These are phyloP conservation scores for Ophiocordyceps australis DNA, from an alignment of 2,329 filamentous ascomycete species.

Conservation along the genomic window DNA sequence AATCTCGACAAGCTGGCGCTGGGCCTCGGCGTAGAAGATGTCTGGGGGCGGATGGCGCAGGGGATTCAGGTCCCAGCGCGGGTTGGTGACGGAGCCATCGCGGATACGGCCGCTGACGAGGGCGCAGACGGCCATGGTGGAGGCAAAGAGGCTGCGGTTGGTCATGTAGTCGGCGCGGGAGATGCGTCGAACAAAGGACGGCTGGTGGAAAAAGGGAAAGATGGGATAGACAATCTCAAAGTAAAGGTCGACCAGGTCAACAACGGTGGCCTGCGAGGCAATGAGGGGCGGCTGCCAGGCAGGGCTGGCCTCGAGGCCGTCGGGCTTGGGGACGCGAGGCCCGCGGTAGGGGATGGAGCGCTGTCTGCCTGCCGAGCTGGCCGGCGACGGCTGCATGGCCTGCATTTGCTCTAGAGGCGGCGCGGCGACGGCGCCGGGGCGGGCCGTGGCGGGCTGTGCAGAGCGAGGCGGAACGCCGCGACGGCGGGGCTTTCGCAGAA, in stretches of 20 bases:
- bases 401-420: too few species aligned
- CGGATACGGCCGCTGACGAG: slow-evolving; percentile 26
- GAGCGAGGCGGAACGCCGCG: slow-evolving; percentile 7
- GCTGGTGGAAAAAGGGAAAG: slow-evolving; percentile 30
- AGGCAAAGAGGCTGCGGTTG: slow-evolving; percentile 24
- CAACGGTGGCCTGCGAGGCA: slow-evolving; percentile 10
- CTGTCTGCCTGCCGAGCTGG: background rate
- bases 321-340: background rate
- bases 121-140: slow-evolving; percentile 31
- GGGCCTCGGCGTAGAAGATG: slow-evolving; percentile 6
- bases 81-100: slow-evolving; percentile 25
- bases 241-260: slow-evolving; percentile 26
- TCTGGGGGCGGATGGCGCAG: slow-evolving; percentile 14
- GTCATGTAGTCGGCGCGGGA: slow-evolving; percentile 20
- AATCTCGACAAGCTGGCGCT: slow-evolving; percentile 3
- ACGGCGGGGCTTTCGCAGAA: slow-evolving; percentile 20
- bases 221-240: slow-evolving; percentile 34
- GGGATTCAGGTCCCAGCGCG: slow-evolving; percentile 17
- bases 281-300: slow-evolving; percentile 4
- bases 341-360: background rate
- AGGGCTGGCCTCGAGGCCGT: too few species aligned
- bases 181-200: slow-evolving; percentile 20
- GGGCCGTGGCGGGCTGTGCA: background rate
- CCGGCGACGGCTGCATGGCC: background rate
- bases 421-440: too few species aligned